Evolutionary conservation across 345 rosid species (phyloP), one percentile per base, ranked within the genome.

Genomic region (Mallotus nudiflorus): DNA sequence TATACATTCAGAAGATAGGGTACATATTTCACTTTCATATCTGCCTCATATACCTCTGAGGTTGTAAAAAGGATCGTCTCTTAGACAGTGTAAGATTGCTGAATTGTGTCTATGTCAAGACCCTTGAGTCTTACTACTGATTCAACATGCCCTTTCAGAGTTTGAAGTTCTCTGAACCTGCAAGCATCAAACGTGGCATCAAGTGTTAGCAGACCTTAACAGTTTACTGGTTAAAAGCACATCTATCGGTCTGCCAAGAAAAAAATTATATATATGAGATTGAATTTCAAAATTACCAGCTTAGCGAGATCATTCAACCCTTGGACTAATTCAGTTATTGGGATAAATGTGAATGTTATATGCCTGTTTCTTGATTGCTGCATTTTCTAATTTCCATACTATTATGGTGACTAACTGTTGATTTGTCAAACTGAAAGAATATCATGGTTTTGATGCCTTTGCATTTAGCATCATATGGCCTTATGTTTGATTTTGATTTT

Each of bases 121-220:
- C 88, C 88, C 71, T 82, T 85, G 63, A 77, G 66, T 71, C 83
- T 75, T 62, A 82, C 83, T 9, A 87, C 85, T 20, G 86, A 82
- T 53, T 85, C 87, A 12, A 87, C 83, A n/a, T 84, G 88, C 63
- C 86, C 91, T 64, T 87, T 83, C 24, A 85, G 73, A 3, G 88
- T 82, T 19, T 14, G 59, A 62, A 84, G 76, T 51, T 87, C 89
- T 65, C 91, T 82, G 24, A 83, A 55, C 69, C 89, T 87, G 86
- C 73, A 83, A 27, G 20, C 57, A 66, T 27, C 64, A 52, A 33
- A 20, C 27, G 25, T 1, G 40, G 40, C 9, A 29, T 24, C 45
- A 15, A 1, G 9, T 11, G 4, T 24, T 25, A 45, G 14, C 20
- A 22, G 58, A 48, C 14, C 25, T 46, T 22, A 10, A 35, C 44